Conservation (phyloP, 768 basidiomycete species). For the Pleurotus pulmonarius region DNA sequence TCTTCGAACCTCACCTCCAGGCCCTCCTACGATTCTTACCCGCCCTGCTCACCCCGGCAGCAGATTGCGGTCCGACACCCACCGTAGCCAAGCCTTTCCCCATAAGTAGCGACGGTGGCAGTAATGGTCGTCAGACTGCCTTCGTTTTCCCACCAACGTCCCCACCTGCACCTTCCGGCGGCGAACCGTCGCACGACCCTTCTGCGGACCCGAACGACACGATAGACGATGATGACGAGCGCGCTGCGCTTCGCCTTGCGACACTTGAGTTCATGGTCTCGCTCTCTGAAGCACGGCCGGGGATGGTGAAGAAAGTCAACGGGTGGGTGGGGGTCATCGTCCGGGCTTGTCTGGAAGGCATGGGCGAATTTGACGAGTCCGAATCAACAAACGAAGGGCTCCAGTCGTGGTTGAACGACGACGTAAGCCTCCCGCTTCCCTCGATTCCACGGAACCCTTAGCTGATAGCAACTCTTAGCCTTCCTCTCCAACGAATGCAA, state of each 20-base stretch:
- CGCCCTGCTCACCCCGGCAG: conserved; percentile 59
- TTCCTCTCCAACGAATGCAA: not conserved
- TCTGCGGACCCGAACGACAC: conserved; percentile 22
- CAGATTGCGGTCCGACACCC: conserved; percentile 49
- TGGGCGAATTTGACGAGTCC: conserved; percentile 72
- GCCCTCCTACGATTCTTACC: conserved; percentile 70
- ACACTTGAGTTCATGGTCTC: conserved; percentile 83
- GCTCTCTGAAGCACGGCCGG: conserved; percentile 69
- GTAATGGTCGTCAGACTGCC: conserved; percentile 25
- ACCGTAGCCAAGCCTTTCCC: conserved; percentile 46
- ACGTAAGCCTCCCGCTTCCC: conserved; percentile 45
- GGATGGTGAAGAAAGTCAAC: conserved; percentile 61
- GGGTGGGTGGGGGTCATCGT: conserved; percentile 74
- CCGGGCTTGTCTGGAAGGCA: conserved; percentile 75
- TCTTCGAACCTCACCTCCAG: conserved; percentile 73
- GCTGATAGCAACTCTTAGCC: not conserved
- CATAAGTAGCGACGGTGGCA: conserved; percentile 13
- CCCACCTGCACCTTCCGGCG: conserved; percentile 23
- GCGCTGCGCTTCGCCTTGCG: conserved; percentile 68
- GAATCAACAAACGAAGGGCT: conserved; percentile 28
- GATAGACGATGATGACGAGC: conserved; percentile 37
- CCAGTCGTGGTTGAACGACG: conserved; percentile 65
- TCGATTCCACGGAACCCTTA: not conserved
- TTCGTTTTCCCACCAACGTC: conserved; percentile 38
- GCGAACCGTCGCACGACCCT: conserved; percentile 24